phyloP scores from a whole-genome alignment of 2,329 filamentous ascomycete species.

The Neofusicoccum parvum region DNA sequence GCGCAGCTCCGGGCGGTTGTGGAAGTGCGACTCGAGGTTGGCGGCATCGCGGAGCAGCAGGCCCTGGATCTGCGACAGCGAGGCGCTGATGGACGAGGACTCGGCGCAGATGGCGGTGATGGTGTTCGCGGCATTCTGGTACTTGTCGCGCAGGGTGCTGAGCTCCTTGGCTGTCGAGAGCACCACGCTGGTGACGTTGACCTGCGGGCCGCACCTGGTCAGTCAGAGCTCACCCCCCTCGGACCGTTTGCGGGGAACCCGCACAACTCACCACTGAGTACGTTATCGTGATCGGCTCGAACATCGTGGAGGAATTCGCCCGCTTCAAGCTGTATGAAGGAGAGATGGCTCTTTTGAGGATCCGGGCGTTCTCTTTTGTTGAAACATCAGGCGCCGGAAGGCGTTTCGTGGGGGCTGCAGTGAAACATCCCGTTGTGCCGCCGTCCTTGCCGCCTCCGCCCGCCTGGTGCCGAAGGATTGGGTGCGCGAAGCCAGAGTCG shows the following conservation, averaged over 20 bases:
- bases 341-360: background rate
- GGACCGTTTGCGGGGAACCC: background rate
- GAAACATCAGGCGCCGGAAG: background rate
- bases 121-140: conserved; percentile 34
- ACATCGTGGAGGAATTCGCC: background rate
- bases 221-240: background rate
- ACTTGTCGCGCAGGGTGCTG: conserved; percentile 33
- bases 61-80: conserved; percentile 34
- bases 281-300: background rate
- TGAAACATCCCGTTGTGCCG: background rate
- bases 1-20: conserved; percentile 33
- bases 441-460: background rate
- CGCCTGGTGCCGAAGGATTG: no score
- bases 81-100: conserved; percentile 37
- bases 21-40: conserved; percentile 22
- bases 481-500: no score
- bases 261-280: background rate
- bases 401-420: background rate
- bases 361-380: background rate
- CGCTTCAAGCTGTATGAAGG: background rate
- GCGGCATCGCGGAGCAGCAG: conserved; percentile 31
- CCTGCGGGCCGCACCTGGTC: conserved; percentile 7
- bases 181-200: conserved; percentile 30
- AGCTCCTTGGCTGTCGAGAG: conserved; percentile 35
- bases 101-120: conserved; percentile 39